Base-by-base conservation (phyloP, 73 alveolate genomes). In the Blepharisma stoltei region DNA sequence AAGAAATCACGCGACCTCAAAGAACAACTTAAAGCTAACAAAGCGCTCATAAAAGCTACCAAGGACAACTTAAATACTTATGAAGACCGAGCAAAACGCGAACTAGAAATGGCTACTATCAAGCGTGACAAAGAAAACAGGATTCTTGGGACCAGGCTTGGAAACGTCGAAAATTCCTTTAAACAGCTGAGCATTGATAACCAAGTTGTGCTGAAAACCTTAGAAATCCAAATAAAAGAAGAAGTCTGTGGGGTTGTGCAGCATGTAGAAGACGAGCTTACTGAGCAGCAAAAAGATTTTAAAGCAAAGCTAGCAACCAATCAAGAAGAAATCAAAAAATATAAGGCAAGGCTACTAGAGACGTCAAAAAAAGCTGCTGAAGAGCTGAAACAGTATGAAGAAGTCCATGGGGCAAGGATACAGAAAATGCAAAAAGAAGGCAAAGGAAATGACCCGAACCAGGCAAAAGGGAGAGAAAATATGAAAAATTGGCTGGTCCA, bases 101-200 rank as follows among this genome's bases (percentile, higher is more conserved):
- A 11, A 4, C 66, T 52, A 14, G 66, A 52, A 52, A 20, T 20
- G n/a, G 66, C 66, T 14, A 52, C 66, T 14, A 14, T 52, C 27
- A 52, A 52, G 23, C n/a, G 66, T 14, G 66, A 52, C 23, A 52
- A 52, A 52, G 66, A 52, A 14, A 52, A 52, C 66, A 52, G 66
- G 23, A 52, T 20, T 4, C 23, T 52, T 1, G 66, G 27, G n/a
- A 52, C 66, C 2, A 52, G 66, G 23, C 66, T 52, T 52, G 66
- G 27, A 14, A 20, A 11, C 23, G 66, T 52, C 23, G 27, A 52
- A 52, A 52, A 52, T 20, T 52, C 66, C 23, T 14, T 52, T 14
- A 52, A 11, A 14, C 66, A 52, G 23, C n/a, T 52, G 66, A 52
- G 66, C 66, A 11, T 52, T 52, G 66, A 52, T 52, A 52, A 52